Conservation (phyloP, 768 basidiomycete genomes). For the Agaricus bisporus region DNA sequence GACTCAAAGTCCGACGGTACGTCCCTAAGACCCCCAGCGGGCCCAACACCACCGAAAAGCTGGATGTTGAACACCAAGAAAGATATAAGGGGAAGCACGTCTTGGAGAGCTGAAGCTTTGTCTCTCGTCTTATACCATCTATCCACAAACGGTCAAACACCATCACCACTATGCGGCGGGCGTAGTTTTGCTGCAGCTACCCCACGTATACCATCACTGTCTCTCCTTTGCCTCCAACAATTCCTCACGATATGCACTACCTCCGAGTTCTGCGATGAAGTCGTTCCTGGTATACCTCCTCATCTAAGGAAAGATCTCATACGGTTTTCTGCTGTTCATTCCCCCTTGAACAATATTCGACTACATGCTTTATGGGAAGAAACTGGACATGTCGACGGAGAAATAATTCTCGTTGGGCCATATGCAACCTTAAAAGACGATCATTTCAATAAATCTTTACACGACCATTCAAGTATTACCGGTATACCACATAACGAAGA, state of each 20-base stretch:
- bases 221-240: slow-evolving; percentile 49
- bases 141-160: neutral
- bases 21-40: slow-evolving; percentile 22
- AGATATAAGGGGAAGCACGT: slow-evolving; percentile 23
- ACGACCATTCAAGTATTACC: neutral
- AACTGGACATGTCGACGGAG: slow-evolving; percentile 52
- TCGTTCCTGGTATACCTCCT: slow-evolving; percentile 46
- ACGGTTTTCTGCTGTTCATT: slow-evolving; percentile 50
- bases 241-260: slow-evolving; percentile 35
- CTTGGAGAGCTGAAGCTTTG: slow-evolving; percentile 54
- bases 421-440: slow-evolving; percentile 36
- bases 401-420: slow-evolving; percentile 60
- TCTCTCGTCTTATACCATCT: slow-evolving; percentile 40
- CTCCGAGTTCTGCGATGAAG: slow-evolving; percentile 35
- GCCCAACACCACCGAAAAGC: slow-evolving; percentile 52
- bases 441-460: slow-evolving; percentile 26
- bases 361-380: slow-evolving; percentile 45
- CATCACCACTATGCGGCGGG: neutral
- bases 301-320: slow-evolving; percentile 57
- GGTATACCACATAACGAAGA: slow-evolving; percentile 3
- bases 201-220: slow-evolving; percentile 42
- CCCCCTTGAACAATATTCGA: slow-evolving; percentile 44
- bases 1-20: slow-evolving; percentile 1
- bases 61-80: slow-evolving; percentile 36
- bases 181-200: neutral